Evolutionary conservation across 805 yeast species (phyloP).

Genomic region (Teunomyces kruisii): DNA sequence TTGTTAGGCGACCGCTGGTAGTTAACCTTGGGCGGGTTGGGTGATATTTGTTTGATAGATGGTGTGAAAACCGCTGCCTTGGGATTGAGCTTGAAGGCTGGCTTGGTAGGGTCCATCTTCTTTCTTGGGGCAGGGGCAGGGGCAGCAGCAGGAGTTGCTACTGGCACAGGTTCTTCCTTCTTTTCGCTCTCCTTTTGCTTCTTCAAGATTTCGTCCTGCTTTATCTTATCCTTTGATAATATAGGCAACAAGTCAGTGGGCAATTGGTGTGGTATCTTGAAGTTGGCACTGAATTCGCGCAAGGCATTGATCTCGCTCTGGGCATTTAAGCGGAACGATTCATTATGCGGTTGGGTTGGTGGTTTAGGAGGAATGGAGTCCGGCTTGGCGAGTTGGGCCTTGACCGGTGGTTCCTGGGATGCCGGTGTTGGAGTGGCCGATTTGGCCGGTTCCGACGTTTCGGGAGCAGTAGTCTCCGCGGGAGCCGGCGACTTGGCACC

Average conservation of each 20-base stretch:
- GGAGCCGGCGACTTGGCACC: slow-evolving; percentile 22
- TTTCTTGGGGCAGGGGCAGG: slow-evolving; percentile 28
- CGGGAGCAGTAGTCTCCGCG: slow-evolving; percentile 5
- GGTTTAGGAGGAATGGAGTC: slow-evolving; percentile 36
- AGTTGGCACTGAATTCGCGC: slow-evolving; percentile 76
- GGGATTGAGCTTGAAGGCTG: slow-evolving; percentile 68
- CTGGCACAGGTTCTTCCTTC: slow-evolving; percentile 6
- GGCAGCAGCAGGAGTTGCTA: slow-evolving; percentile 8
- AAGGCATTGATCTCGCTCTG: slow-evolving; percentile 68
- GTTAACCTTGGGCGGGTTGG: slow-evolving; percentile 26
- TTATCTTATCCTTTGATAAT: slow-evolving; percentile 62
- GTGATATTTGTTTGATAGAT: slow-evolving; percentile 25
- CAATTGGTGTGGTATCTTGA: slow-evolving; percentile 61
- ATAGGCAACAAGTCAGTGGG: slow-evolving; percentile 72
- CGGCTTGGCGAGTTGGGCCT: slow-evolving; percentile 16
- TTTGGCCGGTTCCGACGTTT: slow-evolving; percentile 1
- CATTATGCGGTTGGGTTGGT: slow-evolving; percentile 21
- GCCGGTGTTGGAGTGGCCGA: slow-evolving; percentile 9
- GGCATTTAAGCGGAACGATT: slow-evolving; percentile 45
- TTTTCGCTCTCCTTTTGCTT: slow-evolving; percentile 22
- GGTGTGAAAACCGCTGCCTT: slow-evolving; percentile 69
- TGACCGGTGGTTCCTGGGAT: neutral
- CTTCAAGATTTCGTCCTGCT: slow-evolving; percentile 59
- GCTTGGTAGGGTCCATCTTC: slow-evolving; percentile 57
- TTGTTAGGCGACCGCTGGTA: slow-evolving; percentile 25